Evolutionary conservation across 116 monocot genomes (phyloP).

Genomic region (Zostera marina): DNA sequence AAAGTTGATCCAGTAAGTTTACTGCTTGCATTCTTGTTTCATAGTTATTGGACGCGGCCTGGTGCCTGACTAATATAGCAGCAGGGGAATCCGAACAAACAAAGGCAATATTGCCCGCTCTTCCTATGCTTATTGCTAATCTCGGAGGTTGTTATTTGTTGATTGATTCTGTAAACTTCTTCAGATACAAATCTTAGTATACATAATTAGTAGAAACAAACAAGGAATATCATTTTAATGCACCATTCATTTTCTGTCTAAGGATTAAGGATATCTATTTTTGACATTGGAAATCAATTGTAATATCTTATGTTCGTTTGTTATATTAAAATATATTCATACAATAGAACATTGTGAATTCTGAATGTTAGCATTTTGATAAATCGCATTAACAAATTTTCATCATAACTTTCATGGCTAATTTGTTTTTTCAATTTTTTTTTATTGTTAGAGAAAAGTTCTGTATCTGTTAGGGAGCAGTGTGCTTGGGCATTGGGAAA

Average conservation of each 20-base stretch:
- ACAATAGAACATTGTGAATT: too few species aligned
- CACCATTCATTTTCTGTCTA: too few species aligned
- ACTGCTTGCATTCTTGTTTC: constrained; percentile 6
- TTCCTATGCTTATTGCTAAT: constrained; percentile 91
- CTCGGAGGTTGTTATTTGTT: constrained; percentile 61
- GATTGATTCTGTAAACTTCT: not conserved
- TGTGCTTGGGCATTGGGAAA: constrained; percentile 98
- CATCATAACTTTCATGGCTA: too few species aligned
- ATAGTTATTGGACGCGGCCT: constrained; percentile 97
- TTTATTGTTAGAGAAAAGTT: constrained; percentile 66
- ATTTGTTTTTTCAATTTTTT: too few species aligned
- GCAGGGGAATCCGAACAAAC: constrained; percentile 92
- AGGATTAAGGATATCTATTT: too few species aligned
- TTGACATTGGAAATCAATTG: not conserved
- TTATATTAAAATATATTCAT: too few species aligned
- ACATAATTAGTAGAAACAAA: too few species aligned
- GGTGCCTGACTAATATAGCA: constrained; percentile 97
- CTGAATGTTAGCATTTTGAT: too few species aligned
- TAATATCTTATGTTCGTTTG: constrained; percentile 1
- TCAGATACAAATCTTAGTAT: too few species aligned
- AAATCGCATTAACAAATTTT: too few species aligned
- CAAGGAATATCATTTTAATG: too few species aligned
- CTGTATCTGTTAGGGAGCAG: constrained; percentile 78
- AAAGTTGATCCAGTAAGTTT: not conserved
- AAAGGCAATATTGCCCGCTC: constrained; percentile 59